phyloP scores from a whole-genome alignment of 164 flowering plant species.

The Euptelea pleiosperma region DNA sequence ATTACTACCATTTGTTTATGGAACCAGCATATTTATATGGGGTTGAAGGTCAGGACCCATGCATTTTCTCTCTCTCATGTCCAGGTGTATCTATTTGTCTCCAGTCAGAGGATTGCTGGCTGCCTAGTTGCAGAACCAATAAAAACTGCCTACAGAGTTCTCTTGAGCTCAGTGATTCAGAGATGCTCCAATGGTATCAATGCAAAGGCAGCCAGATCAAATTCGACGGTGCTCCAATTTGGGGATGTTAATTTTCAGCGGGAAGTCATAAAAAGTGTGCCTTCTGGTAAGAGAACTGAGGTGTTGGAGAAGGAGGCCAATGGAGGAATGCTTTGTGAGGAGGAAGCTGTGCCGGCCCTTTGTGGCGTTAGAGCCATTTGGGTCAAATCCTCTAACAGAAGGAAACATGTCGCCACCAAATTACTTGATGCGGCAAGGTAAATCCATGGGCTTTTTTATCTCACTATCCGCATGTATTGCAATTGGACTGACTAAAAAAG shows the following conservation, averaged over 20 bases:
- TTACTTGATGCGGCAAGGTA: constrained; percentile 77
- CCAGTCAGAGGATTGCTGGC: constrained; percentile 64
- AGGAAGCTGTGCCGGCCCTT: constrained; percentile 53
- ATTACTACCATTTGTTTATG: not conserved
- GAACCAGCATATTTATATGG: not conserved
- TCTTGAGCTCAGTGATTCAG: constrained; percentile 28
- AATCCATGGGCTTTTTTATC: too few relatives aligned
- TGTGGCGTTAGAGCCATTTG: constrained; percentile 83
- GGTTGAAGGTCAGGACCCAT: not conserved
- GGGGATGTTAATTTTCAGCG: constrained; percentile 54
- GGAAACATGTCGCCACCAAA: constrained; percentile 60
- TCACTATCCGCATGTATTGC: too few relatives aligned
- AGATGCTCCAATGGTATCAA: constrained; percentile 14
- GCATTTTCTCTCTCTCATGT: not conserved
- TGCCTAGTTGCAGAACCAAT: constrained; percentile 76
- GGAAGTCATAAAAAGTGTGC: constrained; percentile 34
- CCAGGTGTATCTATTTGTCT: constrained; percentile 73
- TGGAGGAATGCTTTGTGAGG: constrained; percentile 52
- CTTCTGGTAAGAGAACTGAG: constrained; percentile 12
- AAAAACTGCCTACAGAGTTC: constrained; percentile 47
- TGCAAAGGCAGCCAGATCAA: constrained; percentile 22
- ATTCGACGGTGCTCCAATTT: constrained; percentile 44
- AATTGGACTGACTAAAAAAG: too few relatives aligned
- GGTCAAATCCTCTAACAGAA: constrained; percentile 68
- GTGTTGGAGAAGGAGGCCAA: constrained; percentile 13